Conservation (phyloP, 2,329 filamentous ascomycete species). For the Pseudogymnoascus sp. region DNA sequence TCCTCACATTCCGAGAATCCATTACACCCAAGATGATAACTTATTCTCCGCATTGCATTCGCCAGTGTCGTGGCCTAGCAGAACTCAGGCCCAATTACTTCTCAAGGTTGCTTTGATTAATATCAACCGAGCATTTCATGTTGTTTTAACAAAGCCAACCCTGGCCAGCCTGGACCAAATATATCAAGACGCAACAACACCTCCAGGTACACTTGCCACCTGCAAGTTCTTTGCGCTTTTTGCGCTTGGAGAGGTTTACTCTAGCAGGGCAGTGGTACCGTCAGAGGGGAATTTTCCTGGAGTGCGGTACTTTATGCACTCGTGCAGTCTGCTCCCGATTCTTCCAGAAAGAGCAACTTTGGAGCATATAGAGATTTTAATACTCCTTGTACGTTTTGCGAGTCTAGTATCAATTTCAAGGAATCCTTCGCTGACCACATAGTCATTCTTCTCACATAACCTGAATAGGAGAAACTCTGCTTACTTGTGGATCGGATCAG, state of each 20-base stretch:
- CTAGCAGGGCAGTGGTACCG: constrained; percentile 29
- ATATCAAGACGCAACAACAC: constrained; percentile 30
- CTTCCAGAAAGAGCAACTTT: constrained; percentile 36
- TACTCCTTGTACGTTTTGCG: constrained; percentile 34
- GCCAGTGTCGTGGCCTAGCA: constrained; percentile 33
- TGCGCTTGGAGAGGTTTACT: constrained; percentile 40
- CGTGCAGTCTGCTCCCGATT: constrained; percentile 33
- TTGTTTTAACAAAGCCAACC: constrained; percentile 34
- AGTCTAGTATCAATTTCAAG: neutral
- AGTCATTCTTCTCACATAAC: constrained; percentile 38
- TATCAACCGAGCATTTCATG: constrained; percentile 35
- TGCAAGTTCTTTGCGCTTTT: constrained; percentile 39
- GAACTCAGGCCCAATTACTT: constrained; percentile 31
- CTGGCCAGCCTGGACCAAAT: constrained; percentile 32
- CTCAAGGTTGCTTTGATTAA: constrained; percentile 36
- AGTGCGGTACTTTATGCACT: constrained; percentile 35
- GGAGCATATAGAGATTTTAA: constrained; percentile 36
- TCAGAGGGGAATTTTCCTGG: constrained; percentile 34
- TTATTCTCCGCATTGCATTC: constrained; percentile 21
- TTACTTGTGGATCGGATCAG: constrained; percentile 36
- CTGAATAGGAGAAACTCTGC: constrained; percentile 39
- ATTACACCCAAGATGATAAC: constrained; percentile 21
- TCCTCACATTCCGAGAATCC: constrained; percentile 28
- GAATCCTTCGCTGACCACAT: neutral
- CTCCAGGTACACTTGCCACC: constrained; percentile 28